Evolutionary conservation across 768 basidiomycete genomes (phyloP).

Genomic region (Pleurotus cornucopiae): DNA sequence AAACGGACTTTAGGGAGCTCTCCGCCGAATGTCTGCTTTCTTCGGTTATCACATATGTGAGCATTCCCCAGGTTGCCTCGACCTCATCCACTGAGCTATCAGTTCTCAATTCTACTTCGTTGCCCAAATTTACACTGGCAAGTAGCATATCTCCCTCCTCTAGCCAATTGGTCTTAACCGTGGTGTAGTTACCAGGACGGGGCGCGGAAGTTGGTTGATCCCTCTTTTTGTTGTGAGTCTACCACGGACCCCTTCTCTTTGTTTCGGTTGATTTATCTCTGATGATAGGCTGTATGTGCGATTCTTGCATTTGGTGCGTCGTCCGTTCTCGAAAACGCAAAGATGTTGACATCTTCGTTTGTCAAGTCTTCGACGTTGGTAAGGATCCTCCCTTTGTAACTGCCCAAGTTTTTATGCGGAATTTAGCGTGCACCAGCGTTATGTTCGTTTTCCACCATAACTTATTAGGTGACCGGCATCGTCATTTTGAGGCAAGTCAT

Average conservation of each 20-base stretch:
- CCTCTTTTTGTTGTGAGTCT: conserved; percentile 23
- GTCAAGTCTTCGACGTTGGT: conserved; percentile 11
- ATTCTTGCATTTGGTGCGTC: conserved; percentile 25
- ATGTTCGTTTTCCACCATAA: conserved; percentile 10
- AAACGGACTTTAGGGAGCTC: conserved; percentile 23
- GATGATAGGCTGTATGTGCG: conserved; percentile 19
- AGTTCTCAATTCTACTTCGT: conserved; percentile 44
- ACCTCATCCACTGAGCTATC: not conserved
- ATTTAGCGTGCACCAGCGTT: conserved; percentile 8
- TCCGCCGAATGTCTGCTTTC: conserved; percentile 39
- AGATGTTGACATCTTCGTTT: no score
- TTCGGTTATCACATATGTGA: conserved; percentile 38
- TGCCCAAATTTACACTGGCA: conserved; percentile 33
- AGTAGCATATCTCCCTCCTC: not conserved
- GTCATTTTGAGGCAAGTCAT: conserved; percentile 23
- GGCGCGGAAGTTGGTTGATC: conserved; percentile 20
- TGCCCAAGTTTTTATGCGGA: not conserved
- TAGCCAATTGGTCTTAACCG: not conserved
- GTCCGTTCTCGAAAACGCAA: not conserved
- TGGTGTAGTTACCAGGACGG: conserved; percentile 1
- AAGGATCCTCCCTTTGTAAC: not conserved
- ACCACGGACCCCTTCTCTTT: not conserved
- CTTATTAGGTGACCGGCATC: conserved; percentile 2
- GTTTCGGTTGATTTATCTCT: not conserved
- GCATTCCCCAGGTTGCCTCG: not conserved